A percentile compares a stretch with the other conserved stretches of the same genome.
These are phyloP conservation scores for Debaryomycetaceae sp. DNA, from an alignment of 1,139 yeast species.

Conservation along the genomic window DNA sequence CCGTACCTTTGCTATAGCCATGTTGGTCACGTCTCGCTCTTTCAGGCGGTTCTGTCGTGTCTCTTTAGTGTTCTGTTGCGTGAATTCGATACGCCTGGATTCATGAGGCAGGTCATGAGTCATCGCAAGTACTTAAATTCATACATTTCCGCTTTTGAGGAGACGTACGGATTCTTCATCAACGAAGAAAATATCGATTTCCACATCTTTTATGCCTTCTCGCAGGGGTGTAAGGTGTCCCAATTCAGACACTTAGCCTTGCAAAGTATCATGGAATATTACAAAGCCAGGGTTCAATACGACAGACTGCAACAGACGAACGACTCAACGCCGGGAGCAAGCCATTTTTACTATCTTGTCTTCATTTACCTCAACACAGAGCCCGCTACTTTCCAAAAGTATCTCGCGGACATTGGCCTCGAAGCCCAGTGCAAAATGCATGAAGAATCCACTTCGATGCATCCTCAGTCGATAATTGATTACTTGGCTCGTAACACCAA, in stretches of 20 bases:
- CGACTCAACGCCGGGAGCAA: neutral
- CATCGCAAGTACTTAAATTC: constrained; percentile 31
- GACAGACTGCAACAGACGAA: constrained; percentile 8
- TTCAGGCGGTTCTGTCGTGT: constrained; percentile 46
- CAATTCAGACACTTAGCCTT: constrained; percentile 50
- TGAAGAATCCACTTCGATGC: constrained; percentile 3
- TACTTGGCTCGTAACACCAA: constrained; percentile 33
- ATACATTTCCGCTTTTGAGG: constrained; percentile 36
- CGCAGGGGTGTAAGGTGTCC: constrained; percentile 57
- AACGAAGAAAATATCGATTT: constrained; percentile 42
- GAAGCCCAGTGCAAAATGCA: constrained; percentile 9
- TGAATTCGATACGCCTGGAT: constrained; percentile 12
- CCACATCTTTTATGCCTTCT: constrained; percentile 38
- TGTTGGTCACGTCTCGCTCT: constrained; percentile 25
- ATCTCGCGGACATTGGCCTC: constrained; percentile 37
- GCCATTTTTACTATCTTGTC: constrained; percentile 27
- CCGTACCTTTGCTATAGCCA: constrained; percentile 32
- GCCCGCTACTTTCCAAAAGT: constrained; percentile 34
- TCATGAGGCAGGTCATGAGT: constrained; percentile 22
- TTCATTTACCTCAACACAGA: constrained; percentile 44
- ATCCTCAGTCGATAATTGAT: constrained; percentile 41
- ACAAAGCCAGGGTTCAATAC: constrained; percentile 30
- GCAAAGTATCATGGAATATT: constrained; percentile 37
- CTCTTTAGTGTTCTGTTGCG: constrained; percentile 19
- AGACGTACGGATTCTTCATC: constrained; percentile 29